Conservation (phyloP, 2,329 filamentous ascomycete genomes). For the Aspergillus ochraceus region DNA sequence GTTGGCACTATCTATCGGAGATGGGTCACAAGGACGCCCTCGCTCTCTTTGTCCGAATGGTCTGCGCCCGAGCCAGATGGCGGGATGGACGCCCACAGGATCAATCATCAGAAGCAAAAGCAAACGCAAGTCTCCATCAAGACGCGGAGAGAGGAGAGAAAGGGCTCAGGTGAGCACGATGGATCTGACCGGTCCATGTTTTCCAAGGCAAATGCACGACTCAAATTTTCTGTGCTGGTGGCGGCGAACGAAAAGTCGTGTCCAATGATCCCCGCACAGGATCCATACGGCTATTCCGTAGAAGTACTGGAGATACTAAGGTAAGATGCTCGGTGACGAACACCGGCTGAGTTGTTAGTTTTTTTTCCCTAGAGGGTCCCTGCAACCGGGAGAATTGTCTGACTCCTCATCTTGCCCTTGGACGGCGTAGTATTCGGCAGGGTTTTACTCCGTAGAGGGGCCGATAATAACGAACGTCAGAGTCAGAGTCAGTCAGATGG, state of each 20-base stretch:
- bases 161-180: not conserved
- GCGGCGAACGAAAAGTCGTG: not conserved
- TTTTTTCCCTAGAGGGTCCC: not conserved
- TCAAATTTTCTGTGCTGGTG: not conserved
- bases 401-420: not conserved
- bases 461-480: not conserved
- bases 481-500: not conserved
- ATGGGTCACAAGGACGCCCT: not conserved
- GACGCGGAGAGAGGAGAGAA: not conserved
- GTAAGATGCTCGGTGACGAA: not conserved
- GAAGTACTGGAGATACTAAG: not conserved
- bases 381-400: not conserved
- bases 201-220: not conserved
- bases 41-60: not conserved
- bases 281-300: not conserved
- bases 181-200: not conserved
- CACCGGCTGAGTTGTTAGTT: not conserved
- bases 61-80: not conserved
- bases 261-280: not conserved
- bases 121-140: not conserved
- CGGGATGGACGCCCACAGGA: not conserved
- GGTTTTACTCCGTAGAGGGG: not conserved
- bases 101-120: not conserved
- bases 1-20: not conserved
- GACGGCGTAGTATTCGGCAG: not conserved